Evolutionary conservation across 192 early-diverging fungal species (phyloP), one percentile per base, ranked within the genome.

Genomic region (Powellomyces hirtus): DNA sequence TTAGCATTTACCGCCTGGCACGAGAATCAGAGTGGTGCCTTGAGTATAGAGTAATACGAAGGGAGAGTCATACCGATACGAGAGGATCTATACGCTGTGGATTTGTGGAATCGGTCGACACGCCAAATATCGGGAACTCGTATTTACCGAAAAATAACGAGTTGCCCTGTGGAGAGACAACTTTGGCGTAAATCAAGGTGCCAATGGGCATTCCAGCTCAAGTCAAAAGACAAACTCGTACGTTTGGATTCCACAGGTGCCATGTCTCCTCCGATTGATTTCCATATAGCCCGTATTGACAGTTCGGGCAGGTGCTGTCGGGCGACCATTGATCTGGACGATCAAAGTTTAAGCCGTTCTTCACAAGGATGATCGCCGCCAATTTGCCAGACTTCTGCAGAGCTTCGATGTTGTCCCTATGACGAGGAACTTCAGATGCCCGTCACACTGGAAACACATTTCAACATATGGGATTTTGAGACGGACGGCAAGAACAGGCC

Each of bases 241-340:
- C 89, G 8, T 74, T 77, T 31, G 88, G 87, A 50, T 90, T 92
- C 89, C 89, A 92, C 13, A 72, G 36, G 56, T 91, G 87, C 49
- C 76, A 77, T 22, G 67, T 24, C 16, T 16, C 35, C 1, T 66
- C 56, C 2, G 76, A 22, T 22, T 78, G 49, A 40, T 83, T 80
- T 18, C 80, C 84, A 71, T 90, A 90, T 16, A 90, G 80, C 14
- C 87, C 88, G 75, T 79, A 90, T 49, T 86, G 75, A 52, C 83
- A 90, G 61, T 89, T 90, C 8, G 91, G 90, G 65, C 86, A 90
- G 7, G 73, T 74, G 2, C 74, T 55, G 61, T 90, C 90, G 0
- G 85, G 81, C 5, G 90, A 92, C 29, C 65, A 70, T 14, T 56
- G 31, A 1, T 44, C 13, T 20, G 86, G 83, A 20, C 67, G 56